Conservation (phyloP, 805 yeast genomes). For the Lipomyces japonicus region DNA sequence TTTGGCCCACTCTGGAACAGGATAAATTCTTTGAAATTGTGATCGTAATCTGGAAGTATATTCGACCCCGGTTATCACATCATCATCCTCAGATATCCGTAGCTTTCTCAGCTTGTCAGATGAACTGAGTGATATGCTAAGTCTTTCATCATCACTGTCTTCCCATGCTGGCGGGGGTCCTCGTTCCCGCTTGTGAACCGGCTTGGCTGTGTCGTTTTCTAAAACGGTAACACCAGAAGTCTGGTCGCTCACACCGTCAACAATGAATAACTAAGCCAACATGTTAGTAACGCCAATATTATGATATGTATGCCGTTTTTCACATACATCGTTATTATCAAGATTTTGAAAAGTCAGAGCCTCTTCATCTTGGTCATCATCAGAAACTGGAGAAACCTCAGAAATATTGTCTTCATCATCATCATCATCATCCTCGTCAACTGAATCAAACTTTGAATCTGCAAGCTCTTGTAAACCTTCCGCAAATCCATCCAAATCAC, state of each 20-base stretch:
- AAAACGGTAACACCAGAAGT: constrained; percentile 26
- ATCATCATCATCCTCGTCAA: constrained; percentile 10
- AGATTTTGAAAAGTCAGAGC: constrained; percentile 19
- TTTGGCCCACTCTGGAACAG: constrained; percentile 78
- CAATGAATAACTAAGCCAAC: constrained; percentile 15
- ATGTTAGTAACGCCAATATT: background rate
- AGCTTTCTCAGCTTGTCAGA: constrained; percentile 67
- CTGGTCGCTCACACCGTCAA: constrained; percentile 34
- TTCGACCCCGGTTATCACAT: constrained; percentile 52
- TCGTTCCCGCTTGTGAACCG: constrained; percentile 27
- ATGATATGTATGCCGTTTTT: background rate
- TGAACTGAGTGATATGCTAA: constrained; percentile 56
- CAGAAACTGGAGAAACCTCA: constrained; percentile 1
- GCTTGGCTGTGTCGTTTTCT: constrained; percentile 32
- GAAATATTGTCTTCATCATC: constrained; percentile 5
- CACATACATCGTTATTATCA: constrained; percentile 19
- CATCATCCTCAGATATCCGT: constrained; percentile 56
- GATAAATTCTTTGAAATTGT: constrained; percentile 69
- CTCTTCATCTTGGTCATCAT: constrained; percentile 12
- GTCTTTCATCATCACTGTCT: constrained; percentile 85
- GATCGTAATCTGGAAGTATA: constrained; percentile 63
- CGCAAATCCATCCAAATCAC: constrained; percentile 76
- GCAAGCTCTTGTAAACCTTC: constrained; percentile 53
- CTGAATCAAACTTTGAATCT: constrained; percentile 21
- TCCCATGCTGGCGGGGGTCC: constrained; percentile 58